Percentiles rank a stretch among this genome's conserved stretches.
phyloP scores from a whole-genome alignment of 306 rosid genomes.

The Leucaena leucocephala region DNA sequence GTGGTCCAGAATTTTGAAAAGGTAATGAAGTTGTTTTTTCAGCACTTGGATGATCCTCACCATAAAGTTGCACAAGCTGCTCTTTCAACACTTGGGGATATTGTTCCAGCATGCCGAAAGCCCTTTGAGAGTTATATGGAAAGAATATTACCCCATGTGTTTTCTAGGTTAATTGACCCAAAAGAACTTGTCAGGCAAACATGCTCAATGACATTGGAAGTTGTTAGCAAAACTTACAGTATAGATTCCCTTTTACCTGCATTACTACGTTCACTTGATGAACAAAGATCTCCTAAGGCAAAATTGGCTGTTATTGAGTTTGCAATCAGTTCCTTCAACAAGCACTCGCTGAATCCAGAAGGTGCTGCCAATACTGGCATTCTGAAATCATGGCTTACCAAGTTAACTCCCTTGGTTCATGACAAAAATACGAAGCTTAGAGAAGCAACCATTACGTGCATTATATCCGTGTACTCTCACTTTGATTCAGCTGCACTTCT shows the following conservation, averaged over 20 bases:
- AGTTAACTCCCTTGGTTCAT: constrained; percentile 83
- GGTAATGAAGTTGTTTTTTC: constrained; percentile 98
- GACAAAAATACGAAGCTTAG: constrained; percentile 90
- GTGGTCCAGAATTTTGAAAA: constrained; percentile 91
- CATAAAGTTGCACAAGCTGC: constrained; percentile 99
- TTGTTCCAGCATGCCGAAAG: constrained; percentile 87
- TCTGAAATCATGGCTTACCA: constrained; percentile 92
- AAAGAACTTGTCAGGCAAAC: constrained; percentile 94
- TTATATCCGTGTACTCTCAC: constrained; percentile 94
- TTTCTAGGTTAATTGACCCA: constrained; percentile 96
- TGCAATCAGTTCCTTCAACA: constrained; percentile 81
- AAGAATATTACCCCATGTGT: constrained; percentile 94
- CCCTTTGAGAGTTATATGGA: constrained; percentile 97
- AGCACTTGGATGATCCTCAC: constrained; percentile 98
- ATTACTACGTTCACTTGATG: constrained; percentile 93
- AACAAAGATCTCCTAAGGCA: constrained; percentile 98
- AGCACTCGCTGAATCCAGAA: constrained; percentile 78
- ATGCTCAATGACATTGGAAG: constrained; percentile 78
- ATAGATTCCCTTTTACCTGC: constrained; percentile 93
- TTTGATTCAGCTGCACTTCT: constrained; percentile 86
- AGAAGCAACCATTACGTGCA: constrained; percentile 95
- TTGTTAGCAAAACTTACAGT: constrained; percentile 83
- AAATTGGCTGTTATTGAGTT: constrained; percentile 97
- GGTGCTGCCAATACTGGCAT: constrained; percentile 88
- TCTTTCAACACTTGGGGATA: constrained; percentile 90